Conservation (phyloP, 2,329 filamentous ascomycete genomes). For the Neophaeococcomyces aloes region DNA sequence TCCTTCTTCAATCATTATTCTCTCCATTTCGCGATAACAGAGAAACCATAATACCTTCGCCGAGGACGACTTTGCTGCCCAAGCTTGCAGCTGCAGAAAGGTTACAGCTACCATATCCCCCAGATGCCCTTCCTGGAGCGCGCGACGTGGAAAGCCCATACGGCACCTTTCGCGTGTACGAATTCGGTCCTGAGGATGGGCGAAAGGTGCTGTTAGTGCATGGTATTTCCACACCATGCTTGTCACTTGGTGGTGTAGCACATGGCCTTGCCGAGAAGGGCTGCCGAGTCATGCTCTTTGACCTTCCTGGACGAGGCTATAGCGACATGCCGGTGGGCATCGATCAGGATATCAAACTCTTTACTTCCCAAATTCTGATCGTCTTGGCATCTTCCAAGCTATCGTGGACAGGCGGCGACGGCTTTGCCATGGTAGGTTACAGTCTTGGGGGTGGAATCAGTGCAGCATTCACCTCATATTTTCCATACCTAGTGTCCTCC, state of each 20-base stretch:
- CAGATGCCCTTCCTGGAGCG: constrained; percentile 57
- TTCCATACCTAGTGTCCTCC: constrained; percentile 55
- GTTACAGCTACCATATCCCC: constrained; percentile 51
- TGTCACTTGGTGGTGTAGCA: constrained; percentile 58
- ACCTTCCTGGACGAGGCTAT: constrained; percentile 62
- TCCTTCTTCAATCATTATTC: neutral
- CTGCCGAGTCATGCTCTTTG: constrained; percentile 69
- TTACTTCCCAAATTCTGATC: constrained; percentile 60
- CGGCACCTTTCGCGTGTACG: constrained; percentile 62
- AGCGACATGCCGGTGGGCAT: constrained; percentile 58
- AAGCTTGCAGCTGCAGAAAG: constrained; percentile 29
- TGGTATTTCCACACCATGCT: constrained; percentile 68
- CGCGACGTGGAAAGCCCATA: constrained; percentile 54
- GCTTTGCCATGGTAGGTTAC: constrained; percentile 67
- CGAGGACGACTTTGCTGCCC: constrained; percentile 27
- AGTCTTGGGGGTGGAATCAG: constrained; percentile 68
- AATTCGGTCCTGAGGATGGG: constrained; percentile 65
- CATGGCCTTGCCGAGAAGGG: constrained; percentile 54
- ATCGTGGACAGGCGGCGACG: constrained; percentile 49
- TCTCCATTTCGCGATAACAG: neutral
- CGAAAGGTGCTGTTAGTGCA: constrained; percentile 66
- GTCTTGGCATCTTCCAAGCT: constrained; percentile 60
- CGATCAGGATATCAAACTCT: constrained; percentile 63
- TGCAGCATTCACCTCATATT: constrained; percentile 58
- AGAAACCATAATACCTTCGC: constrained; percentile 23